Evolutionary conservation across 148 eudicot species (phyloP), one percentile per base, ranked within the genome.

Genomic region (Cornus suecica): DNA sequence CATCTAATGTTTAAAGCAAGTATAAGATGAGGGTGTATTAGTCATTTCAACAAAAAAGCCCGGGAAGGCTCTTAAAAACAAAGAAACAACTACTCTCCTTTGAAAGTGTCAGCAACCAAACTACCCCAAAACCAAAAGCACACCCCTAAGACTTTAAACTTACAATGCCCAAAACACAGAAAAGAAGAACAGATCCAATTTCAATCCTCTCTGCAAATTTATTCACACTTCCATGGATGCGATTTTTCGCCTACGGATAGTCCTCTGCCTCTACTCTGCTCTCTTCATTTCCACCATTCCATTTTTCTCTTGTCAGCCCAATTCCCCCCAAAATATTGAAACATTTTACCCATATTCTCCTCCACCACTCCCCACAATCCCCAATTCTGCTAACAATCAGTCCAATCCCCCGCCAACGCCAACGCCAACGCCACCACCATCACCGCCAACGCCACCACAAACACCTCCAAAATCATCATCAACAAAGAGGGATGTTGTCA

Each of bases 251-350:
- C 67, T 66, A 42, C 25, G 66, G 20, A 20, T 69, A 20, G 70
- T 37, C 77, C 77, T 79, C 73, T 28, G 67, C 63, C 37, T 84
- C 0, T 70, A 78, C 34, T 71, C 87, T 14, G 54, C 86, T 29
- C 69, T 81, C 66, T 54, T 82, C 69, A 25, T 79, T 66, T 84
- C 79, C 16, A 34, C 69, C 10, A 65, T 86, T 26, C 74, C 80
- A 70, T 74, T 62, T 20, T 82, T 80, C 63, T 78, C 63, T 10
- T 87, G 81, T 45, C 85, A 80, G 80, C 84, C 87, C 3, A 54
- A 32, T 68, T 71, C 77, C 25, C 81, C 88, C 41, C 97, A 81
- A 64, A 94, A 94, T 42, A 83, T 94, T 64, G 83, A 94, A 79
- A 82, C 85, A 3, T 78, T 84, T 75, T 94, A 76, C 32, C 89